Evolutionary conservation across 768 basidiomycete genomes (phyloP).

Genomic region (Filobasidium wieringae): DNA sequence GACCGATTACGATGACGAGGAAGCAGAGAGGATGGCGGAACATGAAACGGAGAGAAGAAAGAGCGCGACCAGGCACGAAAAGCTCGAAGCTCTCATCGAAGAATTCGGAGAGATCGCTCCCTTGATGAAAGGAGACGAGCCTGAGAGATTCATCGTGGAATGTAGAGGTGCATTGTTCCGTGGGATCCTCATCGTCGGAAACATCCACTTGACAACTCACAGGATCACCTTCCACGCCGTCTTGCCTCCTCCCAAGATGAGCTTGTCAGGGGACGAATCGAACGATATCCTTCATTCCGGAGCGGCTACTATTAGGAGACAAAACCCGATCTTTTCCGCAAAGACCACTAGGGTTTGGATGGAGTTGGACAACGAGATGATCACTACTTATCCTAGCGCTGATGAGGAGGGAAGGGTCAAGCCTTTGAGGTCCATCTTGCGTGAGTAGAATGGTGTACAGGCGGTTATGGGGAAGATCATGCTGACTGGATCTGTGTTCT

Average conservation of each 20-base stretch:
- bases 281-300: conserved; percentile 45
- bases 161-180: conserved; percentile 47
- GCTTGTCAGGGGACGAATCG: conserved; percentile 21
- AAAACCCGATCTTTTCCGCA: conserved; percentile 38
- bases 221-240: conserved; percentile 57
- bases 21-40: background rate
- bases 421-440: conserved; percentile 47
- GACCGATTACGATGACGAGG: background rate
- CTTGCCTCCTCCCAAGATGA: conserved; percentile 41
- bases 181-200: conserved; percentile 48
- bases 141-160: conserved; percentile 47
- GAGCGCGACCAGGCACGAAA: conserved; percentile 43
- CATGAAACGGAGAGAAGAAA: background rate
- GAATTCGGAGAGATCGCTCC: conserved; percentile 50
- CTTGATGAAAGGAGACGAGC: conserved; percentile 40
- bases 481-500: background rate
- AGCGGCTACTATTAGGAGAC: conserved; percentile 44
- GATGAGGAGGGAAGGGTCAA: conserved; percentile 48
- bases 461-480: no score
- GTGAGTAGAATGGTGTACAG: conserved; percentile 45
- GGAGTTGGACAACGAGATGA: conserved; percentile 52
- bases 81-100: conserved; percentile 46
- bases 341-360: conserved; percentile 50
- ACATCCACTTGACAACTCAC: conserved; percentile 56
- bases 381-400: conserved; percentile 50